Conservation (phyloP, 495 filamentous ascomycete genomes). For the Aspergillus sclerotiicarbonarius region DNA sequence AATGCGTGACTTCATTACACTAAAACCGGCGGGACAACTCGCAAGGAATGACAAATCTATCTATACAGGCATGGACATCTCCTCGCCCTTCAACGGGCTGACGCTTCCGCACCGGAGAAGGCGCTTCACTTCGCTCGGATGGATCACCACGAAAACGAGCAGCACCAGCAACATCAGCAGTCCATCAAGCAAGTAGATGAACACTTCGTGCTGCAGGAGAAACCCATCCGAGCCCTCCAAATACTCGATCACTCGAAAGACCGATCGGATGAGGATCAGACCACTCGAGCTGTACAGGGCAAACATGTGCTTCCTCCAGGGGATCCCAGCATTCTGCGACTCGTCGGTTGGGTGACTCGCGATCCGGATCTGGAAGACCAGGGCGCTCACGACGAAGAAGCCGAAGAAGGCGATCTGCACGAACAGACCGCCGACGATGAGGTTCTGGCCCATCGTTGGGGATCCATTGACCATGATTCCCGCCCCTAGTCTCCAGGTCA, state of each 20-base stretch:
- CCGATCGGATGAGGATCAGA: constrained; percentile 59
- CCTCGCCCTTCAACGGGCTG: too few species aligned
- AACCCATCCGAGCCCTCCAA: constrained; percentile 52
- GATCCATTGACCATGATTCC: constrained; percentile 17
- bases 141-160: constrained; percentile 44
- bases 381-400: constrained; percentile 32
- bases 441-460: constrained; percentile 28
- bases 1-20: not conserved
- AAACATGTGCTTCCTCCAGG: constrained; percentile 28
- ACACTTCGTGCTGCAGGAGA: constrained; percentile 53
- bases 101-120: constrained; percentile 4
- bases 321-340: constrained; percentile 19
- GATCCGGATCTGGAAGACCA: constrained; percentile 36
- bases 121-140: constrained; percentile 30
- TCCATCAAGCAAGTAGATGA: constrained; percentile 64
- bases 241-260: constrained; percentile 66
- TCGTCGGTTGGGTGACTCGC: constrained; percentile 20
- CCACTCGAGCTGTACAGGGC: constrained; percentile 50
- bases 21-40: too few species aligned
- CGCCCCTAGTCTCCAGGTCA: constrained; percentile 12
- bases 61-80: too few species aligned
- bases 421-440: constrained; percentile 41
- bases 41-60: too few species aligned
- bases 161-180: constrained; percentile 56
- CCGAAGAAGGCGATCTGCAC: constrained; percentile 42